These are phyloP conservation scores for Colletotrichum melonis DNA, from an alignment of 2,329 filamentous ascomycete species.

Conservation along the genomic window DNA sequence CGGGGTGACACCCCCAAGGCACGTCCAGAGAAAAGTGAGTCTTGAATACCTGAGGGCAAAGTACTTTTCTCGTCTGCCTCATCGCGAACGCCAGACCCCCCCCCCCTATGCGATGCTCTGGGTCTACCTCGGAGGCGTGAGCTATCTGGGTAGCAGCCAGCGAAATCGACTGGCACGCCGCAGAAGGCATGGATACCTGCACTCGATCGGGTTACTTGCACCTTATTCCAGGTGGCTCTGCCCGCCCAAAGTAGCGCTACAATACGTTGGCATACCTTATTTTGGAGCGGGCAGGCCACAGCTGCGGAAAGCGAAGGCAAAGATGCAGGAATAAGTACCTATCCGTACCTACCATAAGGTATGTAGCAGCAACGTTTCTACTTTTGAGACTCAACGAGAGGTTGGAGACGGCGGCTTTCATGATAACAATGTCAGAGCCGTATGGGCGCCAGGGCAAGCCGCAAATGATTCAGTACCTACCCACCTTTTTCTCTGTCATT, in stretches of 20 bases:
- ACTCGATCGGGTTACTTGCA: conserved; percentile 18
- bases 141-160: not conserved
- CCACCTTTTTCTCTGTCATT: not conserved
- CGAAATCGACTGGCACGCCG: conserved; percentile 10
- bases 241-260: not conserved
- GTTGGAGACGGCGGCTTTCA: not conserved
- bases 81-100: not conserved
- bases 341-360: too few relatives aligned
- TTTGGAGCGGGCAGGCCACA: not conserved
- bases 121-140: conserved; percentile 14
- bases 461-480: not conserved
- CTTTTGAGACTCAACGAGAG: not conserved
- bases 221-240: conserved; percentile 5
- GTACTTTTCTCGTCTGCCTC: conserved; percentile 15
- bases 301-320: not conserved
- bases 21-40: conserved; percentile 8
- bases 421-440: not conserved
- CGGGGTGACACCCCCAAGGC: not conserved
- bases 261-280: conserved; percentile 11
- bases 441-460: not conserved
- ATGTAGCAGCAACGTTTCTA: not conserved
- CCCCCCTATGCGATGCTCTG: conserved; percentile 1
- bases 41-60: not conserved
- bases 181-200: conserved; percentile 14
- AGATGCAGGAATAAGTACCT: not conserved